Percentiles rank a stretch among this genome's conserved stretches.
phyloP scores from a whole-genome alignment of 371 early-diverging fungal genomes.

The Mortierella polycephala region DNA sequence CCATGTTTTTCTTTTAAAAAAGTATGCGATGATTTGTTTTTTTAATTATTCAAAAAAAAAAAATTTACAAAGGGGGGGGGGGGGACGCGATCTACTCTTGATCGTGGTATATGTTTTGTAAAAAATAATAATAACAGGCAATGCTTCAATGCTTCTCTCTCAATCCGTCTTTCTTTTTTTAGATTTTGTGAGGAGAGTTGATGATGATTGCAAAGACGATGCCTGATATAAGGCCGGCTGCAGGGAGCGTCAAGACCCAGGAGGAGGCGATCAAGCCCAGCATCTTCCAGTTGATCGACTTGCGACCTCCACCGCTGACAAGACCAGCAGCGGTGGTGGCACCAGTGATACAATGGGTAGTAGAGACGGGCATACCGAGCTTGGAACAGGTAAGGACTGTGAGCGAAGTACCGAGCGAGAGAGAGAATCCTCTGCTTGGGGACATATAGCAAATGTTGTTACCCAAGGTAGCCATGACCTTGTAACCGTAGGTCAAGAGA shows the following conservation, averaged over 20 bases:
- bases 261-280: slow-evolving; percentile 75
- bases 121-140: too few species aligned
- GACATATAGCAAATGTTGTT: slow-evolving; percentile 88
- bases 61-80: too few species aligned
- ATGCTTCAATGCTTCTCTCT: too few species aligned
- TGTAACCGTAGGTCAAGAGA: slow-evolving; percentile 75
- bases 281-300: slow-evolving; percentile 86
- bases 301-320: slow-evolving; percentile 72
- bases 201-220: slow-evolving; percentile 71
- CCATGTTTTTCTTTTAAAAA: too few species aligned
- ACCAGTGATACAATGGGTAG: slow-evolving; percentile 91
- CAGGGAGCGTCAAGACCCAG: slow-evolving; percentile 86
- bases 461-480: slow-evolving; percentile 81
- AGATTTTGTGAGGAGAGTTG: slow-evolving; percentile 63
- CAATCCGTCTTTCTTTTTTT: too few species aligned
- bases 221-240: slow-evolving; percentile 78
- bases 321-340: slow-evolving; percentile 88
- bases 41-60: too few species aligned
- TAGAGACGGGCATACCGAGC: slow-evolving; percentile 85
- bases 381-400: slow-evolving; percentile 89
- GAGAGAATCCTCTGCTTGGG: slow-evolving; percentile 87
- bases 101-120: too few species aligned
- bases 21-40: too few species aligned
- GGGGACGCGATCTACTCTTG: too few species aligned
- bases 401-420: slow-evolving; percentile 83